These are phyloP conservation scores for Pseudoturritis turrita DNA, from an alignment of 345 rosid species.

Conservation along the genomic window DNA sequence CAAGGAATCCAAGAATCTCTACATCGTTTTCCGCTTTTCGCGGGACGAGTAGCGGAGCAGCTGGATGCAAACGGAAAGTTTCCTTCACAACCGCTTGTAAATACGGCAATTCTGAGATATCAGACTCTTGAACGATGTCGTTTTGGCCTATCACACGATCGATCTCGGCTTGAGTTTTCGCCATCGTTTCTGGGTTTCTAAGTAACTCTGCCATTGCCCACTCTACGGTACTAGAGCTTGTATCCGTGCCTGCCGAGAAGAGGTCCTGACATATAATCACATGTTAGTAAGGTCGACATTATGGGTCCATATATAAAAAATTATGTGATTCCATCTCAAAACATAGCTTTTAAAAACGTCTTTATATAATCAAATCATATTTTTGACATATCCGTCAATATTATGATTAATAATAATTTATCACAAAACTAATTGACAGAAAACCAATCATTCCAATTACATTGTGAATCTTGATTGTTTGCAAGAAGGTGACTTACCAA, in stretches of 20 bases:
- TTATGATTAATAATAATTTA: too few relatives aligned
- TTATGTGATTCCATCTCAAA: too few relatives aligned
- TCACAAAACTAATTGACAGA: too few relatives aligned
- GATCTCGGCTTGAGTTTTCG: slow-evolving; percentile 25
- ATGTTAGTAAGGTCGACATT: too few relatives aligned
- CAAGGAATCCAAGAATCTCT: slow-evolving; percentile 20
- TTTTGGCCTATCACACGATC: slow-evolving; percentile 29
- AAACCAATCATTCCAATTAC: too few relatives aligned
- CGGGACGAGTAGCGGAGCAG: slow-evolving; percentile 38
- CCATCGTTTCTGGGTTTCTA: background rate
- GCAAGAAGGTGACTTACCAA: too few relatives aligned
- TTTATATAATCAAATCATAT: too few relatives aligned
- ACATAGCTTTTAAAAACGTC: too few relatives aligned
- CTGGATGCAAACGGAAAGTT: slow-evolving; percentile 42
- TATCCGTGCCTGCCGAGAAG: slow-evolving; percentile 42
- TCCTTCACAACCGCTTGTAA: slow-evolving; percentile 40
- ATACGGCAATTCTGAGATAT: slow-evolving; percentile 26
- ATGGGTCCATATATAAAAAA: too few relatives aligned
- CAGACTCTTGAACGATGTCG: slow-evolving; percentile 26
- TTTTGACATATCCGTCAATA: too few relatives aligned
- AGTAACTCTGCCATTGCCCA: slow-evolving; percentile 36
- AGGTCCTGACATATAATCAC: slow-evolving; percentile 27
- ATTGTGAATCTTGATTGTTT: too few relatives aligned
- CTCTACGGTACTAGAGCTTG: slow-evolving; percentile 33
- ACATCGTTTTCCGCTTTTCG: slow-evolving; percentile 25